Conservation (phyloP, 1,284 basidiomycete species). For the Taiwanofungus camphoratus region DNA sequence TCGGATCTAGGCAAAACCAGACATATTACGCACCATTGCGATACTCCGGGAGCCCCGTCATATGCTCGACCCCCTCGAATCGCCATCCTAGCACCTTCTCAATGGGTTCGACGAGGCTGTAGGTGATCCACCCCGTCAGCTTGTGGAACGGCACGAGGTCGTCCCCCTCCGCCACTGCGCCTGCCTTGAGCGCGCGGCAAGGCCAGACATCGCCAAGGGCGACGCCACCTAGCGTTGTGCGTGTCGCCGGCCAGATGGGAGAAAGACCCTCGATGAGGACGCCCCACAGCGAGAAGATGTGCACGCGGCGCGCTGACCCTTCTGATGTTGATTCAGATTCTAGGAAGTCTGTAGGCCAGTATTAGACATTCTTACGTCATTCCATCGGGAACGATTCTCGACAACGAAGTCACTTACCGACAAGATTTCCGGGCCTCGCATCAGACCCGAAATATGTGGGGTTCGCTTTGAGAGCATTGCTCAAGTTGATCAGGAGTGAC, state of each 20-base stretch:
- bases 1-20: too few species aligned
- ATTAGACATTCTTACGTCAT: neutral
- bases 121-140: slow-evolving; percentile 89
- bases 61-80: slow-evolving; percentile 67
- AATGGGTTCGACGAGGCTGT: slow-evolving; percentile 82
- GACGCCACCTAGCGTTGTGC: slow-evolving; percentile 58
- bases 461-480: slow-evolving; percentile 59
- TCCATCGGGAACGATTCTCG: neutral
- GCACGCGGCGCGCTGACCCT: slow-evolving; percentile 39
- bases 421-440: slow-evolving; percentile 76
- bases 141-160: slow-evolving; percentile 93
- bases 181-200: slow-evolving; percentile 49
- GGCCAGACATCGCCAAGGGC: slow-evolving; percentile 91
- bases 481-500: slow-evolving; percentile 68
- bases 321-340: slow-evolving; percentile 44
- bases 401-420: slow-evolving; percentile 52
- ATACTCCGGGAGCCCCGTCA: slow-evolving; percentile 87
- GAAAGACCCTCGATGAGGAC: slow-evolving; percentile 80
- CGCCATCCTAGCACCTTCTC: slow-evolving; percentile 74
- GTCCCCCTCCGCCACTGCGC: slow-evolving; percentile 43
- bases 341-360: slow-evolving; percentile 57
- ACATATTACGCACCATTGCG: slow-evolving; percentile 62
- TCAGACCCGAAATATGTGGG: slow-evolving; percentile 66
- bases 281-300: slow-evolving; percentile 74
- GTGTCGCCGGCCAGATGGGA: slow-evolving; percentile 85